A percentile compares a stretch with the other conserved stretches of the same genome.
Evolutionary conservation across 805 yeast species (phyloP).

Genomic region (Groenewaldozyma tartarivorans): DNA sequence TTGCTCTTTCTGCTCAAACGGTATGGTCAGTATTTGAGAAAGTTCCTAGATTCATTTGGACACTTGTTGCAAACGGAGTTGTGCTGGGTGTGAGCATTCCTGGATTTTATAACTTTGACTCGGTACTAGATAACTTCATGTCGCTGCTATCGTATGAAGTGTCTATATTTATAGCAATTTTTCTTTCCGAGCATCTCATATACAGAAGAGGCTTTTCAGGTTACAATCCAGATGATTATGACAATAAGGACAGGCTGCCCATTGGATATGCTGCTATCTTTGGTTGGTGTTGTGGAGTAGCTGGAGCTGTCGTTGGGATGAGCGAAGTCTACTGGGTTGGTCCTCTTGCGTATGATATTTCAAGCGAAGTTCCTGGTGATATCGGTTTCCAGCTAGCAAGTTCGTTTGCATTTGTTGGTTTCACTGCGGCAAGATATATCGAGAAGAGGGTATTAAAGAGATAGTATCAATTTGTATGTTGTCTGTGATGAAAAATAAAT

Average conservation of each 20-base stretch:
- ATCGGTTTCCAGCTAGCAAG: constrained; percentile 75
- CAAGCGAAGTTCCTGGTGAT: constrained; percentile 66
- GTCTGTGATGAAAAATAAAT: too few species aligned
- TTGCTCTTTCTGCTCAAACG: constrained; percentile 80
- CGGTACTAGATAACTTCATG: constrained; percentile 80
- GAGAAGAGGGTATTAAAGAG: too few species aligned
- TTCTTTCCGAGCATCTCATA: constrained; percentile 74
- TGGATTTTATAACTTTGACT: constrained; percentile 64
- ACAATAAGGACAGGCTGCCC: constrained; percentile 51
- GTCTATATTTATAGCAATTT: constrained; percentile 70
- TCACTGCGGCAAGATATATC: constrained; percentile 46
- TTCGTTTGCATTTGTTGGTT: constrained; percentile 56
- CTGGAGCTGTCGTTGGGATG: constrained; percentile 85
- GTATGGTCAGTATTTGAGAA: constrained; percentile 64
- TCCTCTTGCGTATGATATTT: constrained; percentile 46
- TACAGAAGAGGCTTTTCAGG: constrained; percentile 55
- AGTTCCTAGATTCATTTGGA: constrained; percentile 81
- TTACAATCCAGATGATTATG: constrained; percentile 56
- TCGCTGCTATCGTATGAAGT: constrained; percentile 85
- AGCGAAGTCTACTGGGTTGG: constrained; percentile 78
- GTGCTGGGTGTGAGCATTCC: constrained; percentile 85
- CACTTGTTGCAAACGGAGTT: constrained; percentile 58
- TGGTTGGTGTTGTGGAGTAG: constrained; percentile 75
- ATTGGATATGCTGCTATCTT: constrained; percentile 68
- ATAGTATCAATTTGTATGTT: too few species aligned